These are phyloP conservation scores for Penicillium roqueforti DNA, from an alignment of 495 filamentous ascomycete genomes.

Conservation along the genomic window DNA sequence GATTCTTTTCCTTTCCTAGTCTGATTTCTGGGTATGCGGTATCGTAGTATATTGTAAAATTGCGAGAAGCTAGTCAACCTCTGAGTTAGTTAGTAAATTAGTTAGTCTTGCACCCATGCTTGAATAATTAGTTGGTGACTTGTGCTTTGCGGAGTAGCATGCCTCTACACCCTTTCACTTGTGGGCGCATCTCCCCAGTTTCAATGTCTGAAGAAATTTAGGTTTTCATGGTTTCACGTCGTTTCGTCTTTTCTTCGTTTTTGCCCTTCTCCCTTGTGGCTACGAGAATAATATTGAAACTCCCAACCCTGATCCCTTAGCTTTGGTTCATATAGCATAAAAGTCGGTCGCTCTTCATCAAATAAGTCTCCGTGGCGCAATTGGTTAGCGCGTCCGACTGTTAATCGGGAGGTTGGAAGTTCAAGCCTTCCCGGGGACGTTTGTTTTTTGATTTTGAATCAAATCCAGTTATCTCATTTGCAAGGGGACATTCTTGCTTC, in stretches of 20 bases:
- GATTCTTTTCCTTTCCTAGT: background rate
- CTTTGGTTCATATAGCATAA: background rate
- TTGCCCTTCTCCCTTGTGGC: too few species aligned
- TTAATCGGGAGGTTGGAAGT: slow-evolving; percentile 48
- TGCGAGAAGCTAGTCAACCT: background rate
- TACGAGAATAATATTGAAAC: too few species aligned
- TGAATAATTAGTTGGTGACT: too few species aligned
- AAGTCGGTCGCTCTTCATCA: background rate
- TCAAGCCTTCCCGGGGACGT: slow-evolving; percentile 41
- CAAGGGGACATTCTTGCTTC: background rate
- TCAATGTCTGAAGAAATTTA: too few species aligned
- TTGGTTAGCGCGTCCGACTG: slow-evolving; percentile 47
- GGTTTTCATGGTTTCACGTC: too few species aligned
- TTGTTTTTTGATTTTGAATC: slow-evolving; percentile 8
- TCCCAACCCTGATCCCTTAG: too few species aligned
- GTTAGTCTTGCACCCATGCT: too few species aligned
- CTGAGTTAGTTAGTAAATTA: background rate
- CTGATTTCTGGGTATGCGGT: background rate
- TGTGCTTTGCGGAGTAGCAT: too few species aligned
- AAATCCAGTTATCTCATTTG: background rate
- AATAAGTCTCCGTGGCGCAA: slow-evolving; percentile 40
- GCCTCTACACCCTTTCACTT: too few species aligned
- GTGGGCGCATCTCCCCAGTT: too few species aligned
- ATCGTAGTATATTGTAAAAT: background rate
- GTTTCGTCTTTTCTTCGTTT: too few species aligned